A percentile compares a stretch with the other conserved stretches of the same genome.
These are phyloP conservation scores for Pichia sp. DNA, from an alignment of 1,139 yeast genomes.

Conservation along the genomic window DNA sequence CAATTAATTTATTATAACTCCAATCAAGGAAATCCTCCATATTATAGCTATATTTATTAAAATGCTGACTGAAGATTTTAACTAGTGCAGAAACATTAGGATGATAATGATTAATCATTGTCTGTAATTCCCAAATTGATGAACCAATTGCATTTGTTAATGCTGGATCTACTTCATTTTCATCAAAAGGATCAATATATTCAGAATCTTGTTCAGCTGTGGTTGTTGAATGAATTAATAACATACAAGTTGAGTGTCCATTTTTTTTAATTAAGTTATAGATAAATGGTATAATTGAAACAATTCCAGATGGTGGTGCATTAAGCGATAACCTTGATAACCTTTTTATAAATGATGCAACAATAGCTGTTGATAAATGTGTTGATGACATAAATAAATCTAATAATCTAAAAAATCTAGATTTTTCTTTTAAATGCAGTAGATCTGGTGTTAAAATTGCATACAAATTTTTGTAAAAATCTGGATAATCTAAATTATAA, in stretches of 20 bases:
- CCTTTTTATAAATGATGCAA: slow-evolving; percentile 85
- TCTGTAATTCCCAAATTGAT: slow-evolving; percentile 87
- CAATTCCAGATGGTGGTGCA: slow-evolving; percentile 90
- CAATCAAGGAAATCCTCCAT: slow-evolving; percentile 94
- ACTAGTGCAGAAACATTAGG: slow-evolving; percentile 94
- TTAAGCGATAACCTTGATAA: slow-evolving; percentile 67
- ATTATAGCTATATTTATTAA: slow-evolving; percentile 77
- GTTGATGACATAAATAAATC: slow-evolving; percentile 84
- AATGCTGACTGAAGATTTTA: slow-evolving; percentile 81
- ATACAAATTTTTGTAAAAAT: slow-evolving; percentile 78
- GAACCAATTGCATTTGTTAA: slow-evolving; percentile 75
- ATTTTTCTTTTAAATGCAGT: slow-evolving; percentile 71
- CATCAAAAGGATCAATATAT: slow-evolving; percentile 60
- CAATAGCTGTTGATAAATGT: slow-evolving; percentile 74
- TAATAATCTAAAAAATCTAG: slow-evolving; percentile 81
- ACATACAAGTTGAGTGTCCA: slow-evolving; percentile 77
- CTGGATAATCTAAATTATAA: slow-evolving; percentile 87
- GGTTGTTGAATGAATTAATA: slow-evolving; percentile 60
- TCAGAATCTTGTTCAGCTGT: slow-evolving; percentile 26
- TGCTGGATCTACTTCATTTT: slow-evolving; percentile 63
- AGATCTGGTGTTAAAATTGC: slow-evolving; percentile 70
- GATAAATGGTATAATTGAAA: slow-evolving; percentile 81
- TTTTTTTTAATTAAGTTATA: slow-evolving; percentile 86
- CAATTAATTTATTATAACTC: slow-evolving; percentile 69
- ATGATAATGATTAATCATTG: slow-evolving; percentile 78